Base-by-base conservation (phyloP, 179 eudicot species). In the Gypsophila paniculata region DNA sequence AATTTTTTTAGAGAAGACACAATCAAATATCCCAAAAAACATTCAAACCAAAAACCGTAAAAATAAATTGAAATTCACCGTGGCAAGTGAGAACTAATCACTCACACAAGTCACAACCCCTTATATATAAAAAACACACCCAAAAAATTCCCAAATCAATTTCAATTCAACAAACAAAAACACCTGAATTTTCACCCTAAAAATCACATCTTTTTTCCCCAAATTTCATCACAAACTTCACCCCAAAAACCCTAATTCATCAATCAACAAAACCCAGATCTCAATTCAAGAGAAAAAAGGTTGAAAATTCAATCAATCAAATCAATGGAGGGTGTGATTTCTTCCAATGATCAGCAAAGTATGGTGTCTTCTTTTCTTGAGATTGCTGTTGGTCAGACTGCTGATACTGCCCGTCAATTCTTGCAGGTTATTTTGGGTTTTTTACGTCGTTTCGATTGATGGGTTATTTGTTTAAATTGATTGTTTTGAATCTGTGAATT, bases 331-430 rank as follows among this genome's bases (percentile, higher is more conserved):
- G 80, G 64, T 66, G 29, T 58, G 44, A 74, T 75, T 29, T 85
- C 89, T 29, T 52, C 88, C n/a, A 18, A 79, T 49, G 92, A 89
- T 17, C 77, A 87, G 81, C 89, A 91, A 63, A 49, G 0, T 23
- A 26, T 91, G 84, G 90, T 93, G 58, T 82, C 96, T 32, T 81
- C 91, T 5, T 93, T 93, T 75, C 89, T 93, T 38, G 98, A 93
- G 79, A 88, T 93, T 75, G 96, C 97, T 54, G 98, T 85, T 4
- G 98, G 96, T 49, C 93, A 93, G 80, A 85, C 93, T 23, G 76
- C 85, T n/a, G 90, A 85, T 9, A 93, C 96, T 26, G 98, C 98
- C 75, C 88, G 79, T 51, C 98, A 86, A 77, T 93, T 93, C 78
- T 81, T 93, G 42, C 87, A 91, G 95, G 98, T 88, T 57, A 54